Evolutionary conservation across 192 early-diverging fungal genomes (phyloP).

Genomic region (Ambispora gerdemannii): DNA sequence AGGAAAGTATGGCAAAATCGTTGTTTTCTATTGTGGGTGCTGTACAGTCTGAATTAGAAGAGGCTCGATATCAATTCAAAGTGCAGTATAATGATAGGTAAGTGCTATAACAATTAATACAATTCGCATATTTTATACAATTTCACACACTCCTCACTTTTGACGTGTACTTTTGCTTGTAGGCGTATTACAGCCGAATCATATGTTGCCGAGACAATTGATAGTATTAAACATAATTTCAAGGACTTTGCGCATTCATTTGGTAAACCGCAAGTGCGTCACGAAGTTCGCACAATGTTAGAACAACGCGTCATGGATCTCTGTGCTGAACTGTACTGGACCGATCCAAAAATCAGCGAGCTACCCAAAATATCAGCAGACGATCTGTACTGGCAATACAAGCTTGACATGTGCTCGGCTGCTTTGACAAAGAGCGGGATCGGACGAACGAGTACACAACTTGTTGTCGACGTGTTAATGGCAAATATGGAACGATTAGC

Average conservation of each 20-base stretch:
- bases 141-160: background rate
- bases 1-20: slow-evolving; percentile 85
- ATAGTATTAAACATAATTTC: slow-evolving; percentile 89
- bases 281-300: slow-evolving; percentile 88
- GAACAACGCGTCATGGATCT: slow-evolving; percentile 89
- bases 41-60: slow-evolving; percentile 92
- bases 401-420: slow-evolving; percentile 78
- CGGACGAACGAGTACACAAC: slow-evolving; percentile 86
- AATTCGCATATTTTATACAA: background rate
- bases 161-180: too few relatives aligned
- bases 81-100: slow-evolving; percentile 97
- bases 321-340: slow-evolving; percentile 91
- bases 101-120: background rate
- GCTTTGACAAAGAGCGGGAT: slow-evolving; percentile 92
- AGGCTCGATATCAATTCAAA: slow-evolving; percentile 96
- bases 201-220: slow-evolving; percentile 93
- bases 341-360: slow-evolving; percentile 64
- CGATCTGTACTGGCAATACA: slow-evolving; percentile 79
- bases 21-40: slow-evolving; percentile 83
- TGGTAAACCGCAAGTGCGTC: slow-evolving; percentile 89
- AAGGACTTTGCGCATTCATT: slow-evolving; percentile 90
- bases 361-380: slow-evolving; percentile 61
- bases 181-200: slow-evolving; percentile 82
- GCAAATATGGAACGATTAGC: slow-evolving; percentile 78
- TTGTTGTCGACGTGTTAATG: slow-evolving; percentile 85